Evolutionary conservation across 306 rosid genomes (phyloP).

Genomic region (Geum urbanum): DNA sequence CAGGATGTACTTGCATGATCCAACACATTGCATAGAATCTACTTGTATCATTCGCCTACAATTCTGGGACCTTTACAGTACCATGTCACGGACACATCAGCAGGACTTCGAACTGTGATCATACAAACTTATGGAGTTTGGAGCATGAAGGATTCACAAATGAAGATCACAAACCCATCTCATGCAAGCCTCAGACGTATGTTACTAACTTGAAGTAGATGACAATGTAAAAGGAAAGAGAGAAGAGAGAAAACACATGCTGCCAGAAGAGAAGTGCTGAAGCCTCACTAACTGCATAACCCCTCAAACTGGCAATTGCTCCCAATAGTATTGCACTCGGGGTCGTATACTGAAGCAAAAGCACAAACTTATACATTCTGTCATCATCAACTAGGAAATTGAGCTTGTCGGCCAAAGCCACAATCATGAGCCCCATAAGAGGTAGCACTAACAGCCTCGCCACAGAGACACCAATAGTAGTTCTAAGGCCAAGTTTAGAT

Average conservation of each 20-base stretch:
- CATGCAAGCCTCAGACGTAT: conserved; percentile 29
- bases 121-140: conserved; percentile 14
- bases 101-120: neutral
- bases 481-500: conserved; percentile 65
- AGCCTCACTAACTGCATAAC: conserved; percentile 86
- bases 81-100: neutral
- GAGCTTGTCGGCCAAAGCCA: conserved; percentile 52
- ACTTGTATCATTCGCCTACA: neutral
- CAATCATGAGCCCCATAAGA: conserved; percentile 64
- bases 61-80: neutral
- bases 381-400: conserved; percentile 50
- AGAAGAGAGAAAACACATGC: conserved; percentile 73
- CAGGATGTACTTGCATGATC: neutral
- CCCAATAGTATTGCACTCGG: conserved; percentile 88
- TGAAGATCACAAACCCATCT: neutral
- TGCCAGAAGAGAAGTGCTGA: conserved; percentile 92
- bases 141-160: conserved; percentile 7
- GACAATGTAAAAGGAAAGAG: conserved; percentile 61
- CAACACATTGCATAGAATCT: neutral
- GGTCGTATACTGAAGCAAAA: conserved; percentile 75
- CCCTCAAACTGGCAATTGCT: conserved; percentile 87
- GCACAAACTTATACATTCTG: conserved; percentile 66
- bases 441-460: conserved; percentile 89
- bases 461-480: conserved; percentile 60
- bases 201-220: conserved; percentile 57